Conservation (phyloP, 2,329 filamentous ascomycete species). For the Chrysoporthe deuterocubensis region DNA sequence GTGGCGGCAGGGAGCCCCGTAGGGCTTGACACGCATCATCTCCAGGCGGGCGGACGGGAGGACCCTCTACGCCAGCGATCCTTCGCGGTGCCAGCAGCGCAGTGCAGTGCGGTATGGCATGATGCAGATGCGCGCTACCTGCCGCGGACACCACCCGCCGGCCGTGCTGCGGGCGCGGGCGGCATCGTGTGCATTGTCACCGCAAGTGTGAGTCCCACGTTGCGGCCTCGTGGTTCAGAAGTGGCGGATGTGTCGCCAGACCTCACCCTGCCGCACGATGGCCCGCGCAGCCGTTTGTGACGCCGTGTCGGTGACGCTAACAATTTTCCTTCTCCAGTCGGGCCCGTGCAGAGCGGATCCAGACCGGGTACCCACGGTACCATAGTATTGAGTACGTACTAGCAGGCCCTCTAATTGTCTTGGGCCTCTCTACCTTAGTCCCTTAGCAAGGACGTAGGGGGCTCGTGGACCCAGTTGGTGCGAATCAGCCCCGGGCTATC, state of each 20-base stretch:
- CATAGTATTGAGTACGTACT: background rate
- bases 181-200: background rate
- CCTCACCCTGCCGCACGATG: background rate
- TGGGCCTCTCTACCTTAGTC: background rate
- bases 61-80: constrained; percentile 20
- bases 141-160: background rate
- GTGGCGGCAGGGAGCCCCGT: constrained; percentile 5
- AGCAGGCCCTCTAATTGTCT: background rate
- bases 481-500: background rate
- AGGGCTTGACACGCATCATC: constrained; percentile 15
- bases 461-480: background rate
- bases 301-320: constrained; percentile 18
- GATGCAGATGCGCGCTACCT: background rate
- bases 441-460: background rate
- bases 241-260: constrained; percentile 8
- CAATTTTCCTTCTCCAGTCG: constrained; percentile 1
- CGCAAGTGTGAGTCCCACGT: constrained; percentile 2
- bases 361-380: too few species aligned
- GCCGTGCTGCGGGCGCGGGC: background rate
- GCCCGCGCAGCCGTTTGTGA: background rate
- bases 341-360: background rate
- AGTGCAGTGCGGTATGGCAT: background rate
- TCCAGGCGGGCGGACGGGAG: constrained; percentile 11
- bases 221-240: background rate
- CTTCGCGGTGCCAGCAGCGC: constrained; percentile 1